Evolutionary conservation across 495 filamentous ascomycete species (phyloP).

Genomic region (Podospora fimiseda): DNA sequence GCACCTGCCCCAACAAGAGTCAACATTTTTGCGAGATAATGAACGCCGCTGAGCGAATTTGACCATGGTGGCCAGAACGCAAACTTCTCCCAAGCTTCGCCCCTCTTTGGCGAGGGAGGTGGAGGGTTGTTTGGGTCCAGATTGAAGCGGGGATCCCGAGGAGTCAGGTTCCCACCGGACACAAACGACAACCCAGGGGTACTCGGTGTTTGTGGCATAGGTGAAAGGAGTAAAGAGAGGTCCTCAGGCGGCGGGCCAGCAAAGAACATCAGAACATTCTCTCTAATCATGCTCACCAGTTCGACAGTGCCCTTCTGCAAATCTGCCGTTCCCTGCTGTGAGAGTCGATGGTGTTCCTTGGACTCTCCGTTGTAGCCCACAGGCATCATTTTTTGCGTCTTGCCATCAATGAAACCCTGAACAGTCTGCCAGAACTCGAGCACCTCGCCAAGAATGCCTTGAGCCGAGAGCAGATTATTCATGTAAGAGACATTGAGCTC

Average conservation of each 20-base stretch:
- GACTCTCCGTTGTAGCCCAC: slow-evolving; percentile 79
- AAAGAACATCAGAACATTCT: slow-evolving; percentile 73
- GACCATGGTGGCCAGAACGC: slow-evolving; percentile 94
- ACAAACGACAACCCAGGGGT: slow-evolving; percentile 46
- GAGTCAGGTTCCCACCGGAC: slow-evolving; percentile 29
- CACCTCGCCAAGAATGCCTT: slow-evolving; percentile 80
- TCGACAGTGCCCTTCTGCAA: slow-evolving; percentile 74
- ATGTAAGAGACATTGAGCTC: slow-evolving; percentile 71
- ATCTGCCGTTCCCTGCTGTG: slow-evolving; percentile 59
- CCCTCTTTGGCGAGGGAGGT: slow-evolving; percentile 65
- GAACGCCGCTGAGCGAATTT: slow-evolving; percentile 79
- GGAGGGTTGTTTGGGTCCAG: slow-evolving; percentile 71
- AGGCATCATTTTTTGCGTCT: slow-evolving; percentile 72
- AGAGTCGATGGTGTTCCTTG: slow-evolving; percentile 75
- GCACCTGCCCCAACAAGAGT: slow-evolving; percentile 75
- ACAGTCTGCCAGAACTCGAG: slow-evolving; percentile 91
- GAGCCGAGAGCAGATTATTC: slow-evolving; percentile 61
- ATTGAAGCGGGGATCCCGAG: slow-evolving; percentile 65
- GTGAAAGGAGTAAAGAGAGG: slow-evolving; percentile 75
- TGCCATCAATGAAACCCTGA: slow-evolving; percentile 83
- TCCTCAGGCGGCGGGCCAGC: slow-evolving; percentile 87
- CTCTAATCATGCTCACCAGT: slow-evolving; percentile 72
- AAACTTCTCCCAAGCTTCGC: slow-evolving; percentile 86
- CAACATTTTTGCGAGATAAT: slow-evolving; percentile 78
- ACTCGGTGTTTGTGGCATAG: slow-evolving; percentile 63